These are phyloP conservation scores for Syzygium aromaticum DNA, from an alignment of 345 rosid genomes.

Conservation along the genomic window DNA sequence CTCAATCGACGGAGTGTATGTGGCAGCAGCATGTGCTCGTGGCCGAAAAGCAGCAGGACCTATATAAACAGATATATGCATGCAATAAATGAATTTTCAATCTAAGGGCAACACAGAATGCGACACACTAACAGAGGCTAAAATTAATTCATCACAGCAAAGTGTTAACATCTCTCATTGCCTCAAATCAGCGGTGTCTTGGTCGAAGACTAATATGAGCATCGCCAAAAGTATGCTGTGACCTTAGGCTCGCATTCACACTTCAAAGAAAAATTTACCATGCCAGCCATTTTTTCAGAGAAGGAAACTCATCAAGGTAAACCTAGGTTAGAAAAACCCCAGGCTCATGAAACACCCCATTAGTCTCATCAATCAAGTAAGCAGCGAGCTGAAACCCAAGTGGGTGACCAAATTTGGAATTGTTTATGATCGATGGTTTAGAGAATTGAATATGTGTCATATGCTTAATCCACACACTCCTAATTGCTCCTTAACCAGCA, in stretches of 20 bases:
- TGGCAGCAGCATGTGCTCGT: conserved; percentile 50
- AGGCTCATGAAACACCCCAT: background rate
- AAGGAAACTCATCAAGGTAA: background rate
- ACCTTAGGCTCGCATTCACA: background rate
- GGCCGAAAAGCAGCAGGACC: conserved; percentile 99
- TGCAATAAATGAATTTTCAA: background rate
- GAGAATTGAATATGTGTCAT: background rate
- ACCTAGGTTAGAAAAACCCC: background rate
- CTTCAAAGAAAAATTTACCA: background rate
- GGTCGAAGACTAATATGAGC: background rate
- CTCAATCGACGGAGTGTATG: conserved; percentile 66
- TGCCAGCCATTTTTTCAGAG: background rate
- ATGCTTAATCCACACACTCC: background rate
- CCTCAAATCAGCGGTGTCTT: background rate
- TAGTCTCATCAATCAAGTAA: background rate
- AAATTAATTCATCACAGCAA: background rate
- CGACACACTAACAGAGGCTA: background rate
- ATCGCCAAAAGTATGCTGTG: background rate
- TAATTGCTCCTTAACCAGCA: background rate
- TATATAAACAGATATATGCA: conserved; percentile 18
- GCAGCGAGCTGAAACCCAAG: background rate
- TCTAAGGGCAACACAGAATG: background rate
- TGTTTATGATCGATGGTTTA: background rate
- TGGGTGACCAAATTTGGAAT: background rate
- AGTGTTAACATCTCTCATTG: background rate